A percentile compares a stretch with the other conserved stretches of the same genome.
Evolutionary conservation across 371 early-diverging fungal species (phyloP).

Genomic region (Mucor piriformis): DNA sequence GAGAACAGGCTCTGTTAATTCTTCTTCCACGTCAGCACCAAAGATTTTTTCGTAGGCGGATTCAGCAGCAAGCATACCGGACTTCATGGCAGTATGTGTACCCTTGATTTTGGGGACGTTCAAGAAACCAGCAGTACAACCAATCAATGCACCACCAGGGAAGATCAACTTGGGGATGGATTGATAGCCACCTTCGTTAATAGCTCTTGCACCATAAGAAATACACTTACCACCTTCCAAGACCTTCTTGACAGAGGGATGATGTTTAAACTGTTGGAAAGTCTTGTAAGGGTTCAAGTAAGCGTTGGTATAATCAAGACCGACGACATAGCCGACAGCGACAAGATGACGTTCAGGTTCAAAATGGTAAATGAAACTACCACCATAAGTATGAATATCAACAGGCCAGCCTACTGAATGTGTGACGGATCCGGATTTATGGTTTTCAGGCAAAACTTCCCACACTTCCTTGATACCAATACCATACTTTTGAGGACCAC

Average conservation of each 20-base stretch:
- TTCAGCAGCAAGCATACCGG: constrained; percentile 92
- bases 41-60: constrained; percentile 75
- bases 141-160: constrained; percentile 97
- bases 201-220: constrained; percentile 94
- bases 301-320: constrained; percentile 94
- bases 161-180: constrained; percentile 93
- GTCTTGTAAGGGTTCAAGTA: constrained; percentile 95
- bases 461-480: constrained; percentile 98
- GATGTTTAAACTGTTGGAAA: constrained; percentile 95
- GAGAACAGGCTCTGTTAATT: constrained; percentile 32
- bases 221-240: constrained; percentile 94
- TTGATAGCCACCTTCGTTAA: constrained; percentile 95
- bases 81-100: constrained; percentile 98
- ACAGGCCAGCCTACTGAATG: constrained; percentile 96
- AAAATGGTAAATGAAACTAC: constrained; percentile 95
- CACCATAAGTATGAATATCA: constrained; percentile 89
- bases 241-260: constrained; percentile 79
- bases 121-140: constrained; percentile 95
- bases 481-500: constrained; percentile 85
- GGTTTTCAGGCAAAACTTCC: constrained; percentile 91
- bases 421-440: constrained; percentile 82
- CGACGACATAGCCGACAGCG: constrained; percentile 89
- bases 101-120: constrained; percentile 99
- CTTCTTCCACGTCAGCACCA: constrained; percentile 28
- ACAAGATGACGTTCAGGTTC: constrained; percentile 80